phyloP scores from a whole-genome alignment of 352 stramenopile species.

The Globisporangium spiculum region DNA sequence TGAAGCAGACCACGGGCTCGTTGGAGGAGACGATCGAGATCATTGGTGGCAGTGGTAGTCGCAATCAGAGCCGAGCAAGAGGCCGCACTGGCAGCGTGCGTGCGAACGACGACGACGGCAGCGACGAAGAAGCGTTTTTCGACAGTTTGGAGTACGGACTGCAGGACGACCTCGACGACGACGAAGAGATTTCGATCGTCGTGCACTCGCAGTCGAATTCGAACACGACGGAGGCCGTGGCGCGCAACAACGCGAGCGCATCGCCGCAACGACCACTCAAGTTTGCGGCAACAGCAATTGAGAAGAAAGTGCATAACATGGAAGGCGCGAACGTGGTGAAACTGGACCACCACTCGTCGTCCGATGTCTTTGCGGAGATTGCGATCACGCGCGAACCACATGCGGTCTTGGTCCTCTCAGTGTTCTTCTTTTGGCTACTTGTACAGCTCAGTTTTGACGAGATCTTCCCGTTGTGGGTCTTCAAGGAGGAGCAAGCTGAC shows the following conservation, averaged over 20 bases:
- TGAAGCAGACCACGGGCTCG: conserved; percentile 65
- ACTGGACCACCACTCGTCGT: conserved; percentile 4
- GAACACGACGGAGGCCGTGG: conserved; percentile 41
- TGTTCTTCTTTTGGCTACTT: conserved; percentile 72
- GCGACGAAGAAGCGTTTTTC: conserved; percentile 82
- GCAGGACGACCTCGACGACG: conserved; percentile 56
- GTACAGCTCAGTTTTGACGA: conserved; percentile 80
- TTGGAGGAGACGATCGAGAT: conserved; percentile 79
- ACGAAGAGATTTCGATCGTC: conserved; percentile 68
- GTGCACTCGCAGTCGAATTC: conserved; percentile 53
- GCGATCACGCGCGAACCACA: conserved; percentile 66
- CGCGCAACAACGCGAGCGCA: conserved; percentile 6
- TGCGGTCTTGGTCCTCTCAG: conserved; percentile 57
- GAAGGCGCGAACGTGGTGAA: conserved; percentile 16
- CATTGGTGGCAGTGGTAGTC: conserved; percentile 29
- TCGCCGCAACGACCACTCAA: conserved; percentile 2
- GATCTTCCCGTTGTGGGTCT: conserved; percentile 78
- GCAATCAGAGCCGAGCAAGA: conserved; percentile 19
- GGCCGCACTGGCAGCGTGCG: conserved; percentile 30
- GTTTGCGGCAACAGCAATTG: conserved; percentile 14
- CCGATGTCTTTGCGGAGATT: conserved; percentile 38
- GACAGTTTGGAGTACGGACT: conserved; percentile 79
- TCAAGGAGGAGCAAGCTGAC: conserved; percentile 43
- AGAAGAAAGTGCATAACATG: conserved; percentile 29
- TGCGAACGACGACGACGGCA: conserved; percentile 42